Percentiles rank a stretch among this genome's conserved stretches.
These are phyloP conservation scores for Xylaria nigripes DNA, from an alignment of 495 filamentous ascomycete species.

Conservation along the genomic window DNA sequence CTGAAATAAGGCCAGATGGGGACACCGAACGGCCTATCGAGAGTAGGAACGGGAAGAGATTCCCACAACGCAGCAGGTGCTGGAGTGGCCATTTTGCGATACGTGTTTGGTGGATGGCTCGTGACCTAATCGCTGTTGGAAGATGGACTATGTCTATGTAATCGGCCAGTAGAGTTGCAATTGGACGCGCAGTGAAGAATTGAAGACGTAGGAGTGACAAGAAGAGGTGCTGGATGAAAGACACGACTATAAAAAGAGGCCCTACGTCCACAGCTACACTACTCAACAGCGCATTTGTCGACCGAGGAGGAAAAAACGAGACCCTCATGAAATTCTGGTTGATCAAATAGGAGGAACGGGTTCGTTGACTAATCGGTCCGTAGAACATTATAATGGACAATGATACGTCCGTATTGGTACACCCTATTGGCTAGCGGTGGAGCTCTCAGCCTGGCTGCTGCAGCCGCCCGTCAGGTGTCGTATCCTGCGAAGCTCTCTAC, in stretches of 20 bases:
- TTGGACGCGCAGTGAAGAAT: conserved; percentile 1
- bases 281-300: conserved; percentile 7
- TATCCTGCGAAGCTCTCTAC: too few relatives aligned
- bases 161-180: background rate
- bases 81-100: conserved; percentile 33
- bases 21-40: conserved; percentile 89
- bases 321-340: background rate
- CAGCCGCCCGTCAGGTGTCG: too few relatives aligned
- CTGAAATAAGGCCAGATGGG: conserved; percentile 92
- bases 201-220: conserved; percentile 29
- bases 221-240: conserved; percentile 15
- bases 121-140: background rate
- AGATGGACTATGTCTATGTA: conserved; percentile 3
- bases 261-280: too few relatives aligned
- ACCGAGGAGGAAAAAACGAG: conserved; percentile 1
- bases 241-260: conserved; percentile 9
- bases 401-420: too few relatives aligned
- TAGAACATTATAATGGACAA: too few relatives aligned
- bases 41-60: conserved; percentile 61
- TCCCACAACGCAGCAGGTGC: conserved; percentile 50
- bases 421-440: too few relatives aligned
- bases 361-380: too few relatives aligned
- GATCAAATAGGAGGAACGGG: background rate
- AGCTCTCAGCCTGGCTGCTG: too few relatives aligned
- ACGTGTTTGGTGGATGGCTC: background rate